A percentile compares a stretch with the other conserved stretches of the same genome.
These are phyloP conservation scores for Raphidocelis subcapitata DNA, from an alignment of 139 green algal species.

Conservation along the genomic window DNA sequence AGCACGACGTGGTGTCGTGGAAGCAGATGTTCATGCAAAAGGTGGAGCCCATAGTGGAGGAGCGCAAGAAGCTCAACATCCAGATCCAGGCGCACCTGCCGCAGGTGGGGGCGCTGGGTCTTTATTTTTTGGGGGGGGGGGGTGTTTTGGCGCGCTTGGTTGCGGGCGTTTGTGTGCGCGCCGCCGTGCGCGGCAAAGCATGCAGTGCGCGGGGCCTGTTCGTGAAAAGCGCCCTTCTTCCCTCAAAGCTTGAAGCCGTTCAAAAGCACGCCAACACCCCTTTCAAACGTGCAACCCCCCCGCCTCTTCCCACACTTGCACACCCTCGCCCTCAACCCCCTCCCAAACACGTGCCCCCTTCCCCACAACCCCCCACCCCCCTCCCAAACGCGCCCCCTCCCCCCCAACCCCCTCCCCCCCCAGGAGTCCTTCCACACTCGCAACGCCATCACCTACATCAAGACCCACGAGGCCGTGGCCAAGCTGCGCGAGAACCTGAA, in stretches of 20 bases:
- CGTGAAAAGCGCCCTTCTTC: too few relatives aligned
- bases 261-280: too few relatives aligned
- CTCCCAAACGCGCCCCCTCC: background rate
- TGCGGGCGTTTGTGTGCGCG: too few relatives aligned
- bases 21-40: conserved; percentile 65
- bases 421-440: conserved; percentile 62
- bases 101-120: conserved; percentile 28
- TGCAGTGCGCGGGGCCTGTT: too few relatives aligned
- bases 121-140: too few relatives aligned
- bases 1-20: conserved; percentile 55
- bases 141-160: too few relatives aligned
- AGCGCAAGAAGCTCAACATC: conserved; percentile 61
- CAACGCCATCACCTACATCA: conserved; percentile 64
- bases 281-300: too few relatives aligned
- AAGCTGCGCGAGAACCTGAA: conserved; percentile 65
- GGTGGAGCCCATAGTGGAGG: conserved; percentile 54
- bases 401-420: background rate
- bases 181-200: too few relatives aligned
- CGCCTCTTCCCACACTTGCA: too few relatives aligned
- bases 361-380: background rate
- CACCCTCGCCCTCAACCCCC: too few relatives aligned
- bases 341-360: too few relatives aligned
- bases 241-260: too few relatives aligned
- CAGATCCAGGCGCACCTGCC: conserved; percentile 66
- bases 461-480: conserved; percentile 60